Evolutionary conservation across 2,329 filamentous ascomycete genomes (phyloP).

Genomic region (Alternaria triticina): DNA sequence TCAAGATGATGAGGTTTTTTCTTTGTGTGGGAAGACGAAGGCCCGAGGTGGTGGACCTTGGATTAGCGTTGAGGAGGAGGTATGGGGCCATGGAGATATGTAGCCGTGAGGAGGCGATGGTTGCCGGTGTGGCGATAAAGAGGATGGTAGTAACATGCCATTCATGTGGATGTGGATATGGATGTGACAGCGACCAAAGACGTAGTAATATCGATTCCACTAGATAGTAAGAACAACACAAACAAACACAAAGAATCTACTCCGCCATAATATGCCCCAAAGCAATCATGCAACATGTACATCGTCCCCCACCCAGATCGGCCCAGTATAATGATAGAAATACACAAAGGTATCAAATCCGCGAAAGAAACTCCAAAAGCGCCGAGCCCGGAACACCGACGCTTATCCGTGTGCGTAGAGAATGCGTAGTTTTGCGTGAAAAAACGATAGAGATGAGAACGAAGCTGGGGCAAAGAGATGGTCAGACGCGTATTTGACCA

Average conservation of each 20-base stretch:
- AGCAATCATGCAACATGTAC: slow-evolving; percentile 1
- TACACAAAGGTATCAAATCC: slow-evolving; percentile 3
- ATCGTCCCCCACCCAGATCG: not conserved
- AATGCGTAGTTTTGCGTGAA: slow-evolving; percentile 1
- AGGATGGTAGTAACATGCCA: no score
- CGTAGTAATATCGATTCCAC: not conserved
- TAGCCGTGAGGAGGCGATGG: not conserved
- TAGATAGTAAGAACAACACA: not conserved
- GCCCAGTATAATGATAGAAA: not conserved
- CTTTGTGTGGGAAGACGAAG: not conserved
- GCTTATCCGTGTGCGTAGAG: slow-evolving; percentile 10
- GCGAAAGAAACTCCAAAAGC: slow-evolving; percentile 11
- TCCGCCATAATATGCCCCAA: not conserved
- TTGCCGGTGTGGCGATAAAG: not conserved
- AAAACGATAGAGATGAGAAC: not conserved
- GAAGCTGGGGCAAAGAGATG: not conserved
- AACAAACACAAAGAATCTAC: not conserved
- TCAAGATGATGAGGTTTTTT: not conserved
- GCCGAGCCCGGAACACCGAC: slow-evolving; percentile 18
- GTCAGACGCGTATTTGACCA: slow-evolving; percentile 28
- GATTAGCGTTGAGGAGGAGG: not conserved
- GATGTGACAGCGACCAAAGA: not conserved
- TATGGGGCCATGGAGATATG: not conserved
- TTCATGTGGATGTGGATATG: no score
- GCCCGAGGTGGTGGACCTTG: not conserved